phyloP scores from a whole-genome alignment of 2,329 filamentous ascomycete species.

The Gnomoniopsis sp. region DNA sequence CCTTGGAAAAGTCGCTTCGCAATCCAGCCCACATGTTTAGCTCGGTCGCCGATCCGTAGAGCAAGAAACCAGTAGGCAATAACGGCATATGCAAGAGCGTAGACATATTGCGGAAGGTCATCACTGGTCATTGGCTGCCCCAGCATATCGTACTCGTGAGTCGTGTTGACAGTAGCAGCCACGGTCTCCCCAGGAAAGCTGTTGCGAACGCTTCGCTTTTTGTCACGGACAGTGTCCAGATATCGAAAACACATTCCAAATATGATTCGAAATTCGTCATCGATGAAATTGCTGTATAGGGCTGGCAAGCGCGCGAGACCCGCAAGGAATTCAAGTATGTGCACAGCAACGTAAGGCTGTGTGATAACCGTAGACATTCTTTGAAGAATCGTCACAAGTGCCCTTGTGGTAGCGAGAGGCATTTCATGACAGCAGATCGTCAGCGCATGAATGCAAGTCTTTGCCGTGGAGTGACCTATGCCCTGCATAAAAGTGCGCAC shows the following conservation, averaged over 20 bases:
- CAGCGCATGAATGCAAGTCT: slow-evolving; percentile 89
- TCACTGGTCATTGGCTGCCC: slow-evolving; percentile 47
- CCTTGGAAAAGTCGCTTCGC: slow-evolving; percentile 82
- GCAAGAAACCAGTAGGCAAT: slow-evolving; percentile 97
- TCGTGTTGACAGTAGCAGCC: slow-evolving; percentile 23
- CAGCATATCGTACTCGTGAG: slow-evolving; percentile 25
- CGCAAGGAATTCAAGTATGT: slow-evolving; percentile 94
- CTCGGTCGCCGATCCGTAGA: slow-evolving; percentile 77
- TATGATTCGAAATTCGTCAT: slow-evolving; percentile 89
- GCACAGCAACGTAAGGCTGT: slow-evolving; percentile 84
- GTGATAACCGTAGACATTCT: slow-evolving; percentile 97
- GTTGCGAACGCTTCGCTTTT: slow-evolving; percentile 45
- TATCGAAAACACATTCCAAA: slow-evolving; percentile 96
- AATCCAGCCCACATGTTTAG: slow-evolving; percentile 85
- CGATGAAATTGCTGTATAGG: slow-evolving; percentile 82
- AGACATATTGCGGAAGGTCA: slow-evolving; percentile 88
- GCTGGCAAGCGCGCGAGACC: slow-evolving; percentile 80
- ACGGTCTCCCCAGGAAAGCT: slow-evolving; percentile 43
- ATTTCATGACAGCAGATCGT: slow-evolving; percentile 95
- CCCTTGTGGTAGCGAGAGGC: slow-evolving; percentile 81
- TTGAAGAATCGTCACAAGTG: slow-evolving; percentile 79
- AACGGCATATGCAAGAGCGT: slow-evolving; percentile 89
- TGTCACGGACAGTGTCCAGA: slow-evolving; percentile 80
- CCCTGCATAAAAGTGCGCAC: slow-evolving; percentile 83
- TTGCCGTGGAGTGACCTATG: slow-evolving; percentile 83